Evolutionary conservation across 139 green algal species (phyloP), one percentile per base, ranked within the genome.

Genomic region (Chlorella vulgaris): DNA sequence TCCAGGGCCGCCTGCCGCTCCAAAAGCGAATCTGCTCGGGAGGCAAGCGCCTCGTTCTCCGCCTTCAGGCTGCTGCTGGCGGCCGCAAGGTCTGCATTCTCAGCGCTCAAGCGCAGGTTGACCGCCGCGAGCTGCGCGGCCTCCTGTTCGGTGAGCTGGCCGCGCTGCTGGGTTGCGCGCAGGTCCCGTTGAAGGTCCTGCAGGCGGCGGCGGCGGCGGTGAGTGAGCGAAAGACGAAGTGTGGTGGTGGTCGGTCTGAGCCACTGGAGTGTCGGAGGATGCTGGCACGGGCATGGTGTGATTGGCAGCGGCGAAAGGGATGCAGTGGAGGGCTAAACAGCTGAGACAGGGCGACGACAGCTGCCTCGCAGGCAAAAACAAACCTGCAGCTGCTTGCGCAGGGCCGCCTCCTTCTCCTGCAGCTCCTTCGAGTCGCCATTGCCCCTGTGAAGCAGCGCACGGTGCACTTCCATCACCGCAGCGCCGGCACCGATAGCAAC

Each of bases 151-250:
- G 68, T 83, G 69, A 85, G 62, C 36, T 88, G 73, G 2, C 84
- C 60, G 47, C 76, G 61, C 35, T 68, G 29, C 71, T 83, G 69
- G 1, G 71, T 35, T 2, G 58, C 4, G 19, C 69, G 47, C 15
- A 88, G 82, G 43, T 88, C 84, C 8, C 71, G 47, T 38, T 85
- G 84, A 19, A 85, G 65, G 28, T 78, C 67, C 82, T 87, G 82
- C 68, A 53, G 55, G n/a, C 7, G 47, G 15, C 15, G n/a, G n/a
- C n/a, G n/a, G n/a, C 15, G 47, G 29, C 31, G 40, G 22, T 66
- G 5, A n/a, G n/a, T n/a, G n/a, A n/a, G n/a, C n/a, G 2, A 42
- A 3, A 38, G 61, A 51, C 5, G n/a, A 4, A 38, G 7, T 33
- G 51, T 33, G 51, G n/a, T 62, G 15, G 60, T 38, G 26, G 60